Percentiles rank a stretch among this genome's conserved stretches.
These are phyloP conservation scores for Nannizzia gypsea DNA, from an alignment of 2,329 filamentous ascomycete species.

Conservation along the genomic window DNA sequence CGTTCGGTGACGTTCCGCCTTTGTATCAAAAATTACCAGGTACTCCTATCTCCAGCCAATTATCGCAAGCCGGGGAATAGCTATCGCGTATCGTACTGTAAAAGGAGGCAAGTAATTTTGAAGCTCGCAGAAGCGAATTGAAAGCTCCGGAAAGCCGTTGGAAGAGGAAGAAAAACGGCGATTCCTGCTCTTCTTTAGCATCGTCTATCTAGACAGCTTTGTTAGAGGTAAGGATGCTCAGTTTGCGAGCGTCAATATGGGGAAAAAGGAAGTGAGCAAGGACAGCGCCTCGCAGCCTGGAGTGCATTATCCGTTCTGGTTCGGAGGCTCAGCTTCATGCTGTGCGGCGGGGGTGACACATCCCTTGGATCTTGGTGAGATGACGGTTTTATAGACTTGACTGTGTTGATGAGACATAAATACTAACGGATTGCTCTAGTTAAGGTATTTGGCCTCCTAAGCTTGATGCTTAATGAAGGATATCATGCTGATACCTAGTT, in stretches of 20 bases:
- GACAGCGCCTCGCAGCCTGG: constrained; percentile 19
- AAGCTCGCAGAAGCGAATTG: background rate
- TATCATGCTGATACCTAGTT: background rate
- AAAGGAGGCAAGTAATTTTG: background rate
- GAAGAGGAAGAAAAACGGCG: background rate
- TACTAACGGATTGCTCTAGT: constrained; percentile 24
- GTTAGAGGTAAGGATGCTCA: constrained; percentile 7
- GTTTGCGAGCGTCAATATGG: constrained; percentile 8
- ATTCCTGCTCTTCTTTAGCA: background rate
- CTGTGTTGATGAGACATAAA: background rate
- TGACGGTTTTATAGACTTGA: background rate
- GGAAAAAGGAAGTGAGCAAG: constrained; percentile 8
- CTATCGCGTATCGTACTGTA: background rate
- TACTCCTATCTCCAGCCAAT: background rate
- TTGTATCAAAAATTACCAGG: constrained; percentile 2
- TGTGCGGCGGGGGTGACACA: constrained; percentile 87
- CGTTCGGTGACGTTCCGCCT: background rate
- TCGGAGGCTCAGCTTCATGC: constrained; percentile 87
- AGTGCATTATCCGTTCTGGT: constrained; percentile 75
- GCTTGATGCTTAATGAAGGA: background rate
- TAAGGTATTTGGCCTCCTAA: constrained; percentile 34
- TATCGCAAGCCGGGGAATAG: background rate
- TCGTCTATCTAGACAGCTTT: background rate
- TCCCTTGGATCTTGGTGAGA: constrained; percentile 78
- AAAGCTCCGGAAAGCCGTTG: background rate